Evolutionary conservation across 108 stramenopile genomes (phyloP).

Genomic region (Pseudonitzschia pungens): DNA sequence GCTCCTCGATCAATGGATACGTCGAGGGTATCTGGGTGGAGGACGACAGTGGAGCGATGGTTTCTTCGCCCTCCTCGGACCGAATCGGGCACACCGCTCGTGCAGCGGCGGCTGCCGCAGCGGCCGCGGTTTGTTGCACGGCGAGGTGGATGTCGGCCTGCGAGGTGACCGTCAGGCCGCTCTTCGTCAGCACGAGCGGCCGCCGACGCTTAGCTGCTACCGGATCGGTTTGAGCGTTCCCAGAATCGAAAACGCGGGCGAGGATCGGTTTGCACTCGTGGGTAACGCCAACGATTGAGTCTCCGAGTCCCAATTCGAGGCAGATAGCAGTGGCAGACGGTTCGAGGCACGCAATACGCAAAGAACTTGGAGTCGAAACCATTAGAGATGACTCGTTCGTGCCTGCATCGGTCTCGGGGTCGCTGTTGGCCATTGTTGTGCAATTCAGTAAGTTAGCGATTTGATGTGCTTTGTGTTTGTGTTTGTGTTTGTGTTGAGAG

Average conservation of each 20-base stretch:
- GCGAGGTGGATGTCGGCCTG: constrained; percentile 49
- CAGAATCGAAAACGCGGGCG: not conserved
- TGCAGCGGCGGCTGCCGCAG: not conserved
- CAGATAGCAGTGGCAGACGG: constrained; percentile 83
- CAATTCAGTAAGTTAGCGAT: not conserved
- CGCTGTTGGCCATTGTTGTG: not conserved
- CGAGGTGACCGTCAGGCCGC: constrained; percentile 34
- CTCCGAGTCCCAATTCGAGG: constrained; percentile 57
- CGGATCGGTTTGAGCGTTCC: constrained; percentile 7
- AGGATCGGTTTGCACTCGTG: constrained; percentile 64
- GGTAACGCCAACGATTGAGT: constrained; percentile 68
- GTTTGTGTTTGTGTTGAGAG: too few relatives aligned
- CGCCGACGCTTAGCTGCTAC: not conserved
- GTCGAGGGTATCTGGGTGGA: constrained; percentile 43
- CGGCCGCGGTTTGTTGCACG: constrained; percentile 25
- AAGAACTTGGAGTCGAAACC: not conserved
- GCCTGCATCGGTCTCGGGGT: not conserved
- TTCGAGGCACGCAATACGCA: constrained; percentile 69
- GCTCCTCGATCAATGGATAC: constrained; percentile 61
- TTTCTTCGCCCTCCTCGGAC: not conserved
- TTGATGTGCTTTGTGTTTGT: too few relatives aligned
- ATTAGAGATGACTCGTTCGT: not conserved
- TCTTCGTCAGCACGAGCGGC: constrained; percentile 34
- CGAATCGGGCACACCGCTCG: not conserved
- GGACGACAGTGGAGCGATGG: not conserved